A percentile compares a stretch with the other conserved stretches of the same genome.
phyloP scores from a whole-genome alignment of 2,329 filamentous ascomycete genomes.

The Ophiostoma pallidulum region DNA sequence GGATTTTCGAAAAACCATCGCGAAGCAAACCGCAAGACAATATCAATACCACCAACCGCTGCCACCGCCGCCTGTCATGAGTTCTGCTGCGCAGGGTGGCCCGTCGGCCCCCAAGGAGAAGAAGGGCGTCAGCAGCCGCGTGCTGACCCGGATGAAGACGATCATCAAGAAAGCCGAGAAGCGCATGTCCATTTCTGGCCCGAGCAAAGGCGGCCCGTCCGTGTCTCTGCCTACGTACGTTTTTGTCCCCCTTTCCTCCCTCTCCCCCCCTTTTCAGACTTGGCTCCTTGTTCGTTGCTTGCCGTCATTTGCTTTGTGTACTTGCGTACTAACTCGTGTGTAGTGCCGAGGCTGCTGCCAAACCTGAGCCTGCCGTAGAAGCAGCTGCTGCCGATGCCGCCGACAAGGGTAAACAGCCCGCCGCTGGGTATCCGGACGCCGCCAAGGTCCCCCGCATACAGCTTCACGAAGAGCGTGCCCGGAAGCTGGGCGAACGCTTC shows the following conservation, averaged over 20 bases:
- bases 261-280: no score
- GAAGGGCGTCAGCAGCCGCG: constrained; percentile 38
- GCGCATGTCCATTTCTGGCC: constrained; percentile 18
- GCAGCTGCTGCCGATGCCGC: neutral
- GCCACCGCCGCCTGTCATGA: constrained; percentile 26
- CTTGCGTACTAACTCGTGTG: no score
- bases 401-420: constrained; percentile 10
- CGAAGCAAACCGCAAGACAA: neutral
- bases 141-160: constrained; percentile 41
- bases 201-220: constrained; percentile 14
- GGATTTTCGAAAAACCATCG: neutral
- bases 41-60: neutral
- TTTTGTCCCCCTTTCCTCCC: no score
- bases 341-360: neutral
- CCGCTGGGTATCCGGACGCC: neutral
- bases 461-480: constrained; percentile 47
- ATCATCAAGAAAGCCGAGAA: constrained; percentile 37
- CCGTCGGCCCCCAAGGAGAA: constrained; percentile 32
- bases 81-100: constrained; percentile 31
- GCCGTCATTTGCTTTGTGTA: no score
- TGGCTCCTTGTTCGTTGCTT: no score
- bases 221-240: no score
- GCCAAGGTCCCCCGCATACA: constrained; percentile 37
- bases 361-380: neutral
- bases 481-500: constrained; percentile 45